Evolutionary conservation across 1,284 basidiomycete species (phyloP).

Genomic region (Schizophyllum amplum): DNA sequence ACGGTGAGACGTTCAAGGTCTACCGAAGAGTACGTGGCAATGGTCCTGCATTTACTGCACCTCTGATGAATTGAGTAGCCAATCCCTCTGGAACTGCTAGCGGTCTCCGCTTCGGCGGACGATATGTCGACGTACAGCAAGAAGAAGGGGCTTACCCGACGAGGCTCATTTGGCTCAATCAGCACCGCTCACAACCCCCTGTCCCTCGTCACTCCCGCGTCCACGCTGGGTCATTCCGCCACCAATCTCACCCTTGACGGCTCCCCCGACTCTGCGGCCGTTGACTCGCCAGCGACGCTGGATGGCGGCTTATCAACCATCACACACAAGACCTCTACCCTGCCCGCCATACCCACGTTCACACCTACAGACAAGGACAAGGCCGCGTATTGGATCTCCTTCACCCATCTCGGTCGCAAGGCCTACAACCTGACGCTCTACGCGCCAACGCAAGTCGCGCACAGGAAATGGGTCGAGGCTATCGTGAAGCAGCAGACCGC

Average conservation of each 20-base stretch:
- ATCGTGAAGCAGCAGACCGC: constrained; percentile 87
- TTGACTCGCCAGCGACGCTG: neutral
- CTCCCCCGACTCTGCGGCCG: neutral
- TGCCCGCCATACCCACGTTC: constrained; percentile 1
- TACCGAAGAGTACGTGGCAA: constrained; percentile 72
- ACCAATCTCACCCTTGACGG: neutral
- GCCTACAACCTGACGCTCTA: constrained; percentile 91
- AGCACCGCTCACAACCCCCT: neutral
- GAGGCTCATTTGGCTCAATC: constrained; percentile 7
- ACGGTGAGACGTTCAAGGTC: constrained; percentile 83
- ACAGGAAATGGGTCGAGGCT: constrained; percentile 92
- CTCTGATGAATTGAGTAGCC: constrained; percentile 45
- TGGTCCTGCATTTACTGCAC: neutral
- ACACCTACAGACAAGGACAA: constrained; percentile 34
- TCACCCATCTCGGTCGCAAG: constrained; percentile 89
- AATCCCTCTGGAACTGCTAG: constrained; percentile 91
- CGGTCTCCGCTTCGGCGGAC: constrained; percentile 80
- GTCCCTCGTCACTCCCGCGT: neutral
- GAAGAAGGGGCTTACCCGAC: constrained; percentile 15
- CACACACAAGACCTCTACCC: constrained; percentile 7
- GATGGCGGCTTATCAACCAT: neutral
- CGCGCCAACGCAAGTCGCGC: constrained; percentile 80
- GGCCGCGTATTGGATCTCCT: constrained; percentile 87
- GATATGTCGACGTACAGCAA: constrained; percentile 24
- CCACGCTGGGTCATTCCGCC: neutral